Base-by-base conservation (phyloP, 2,329 filamentous ascomycete species). In the Cytospora mali region DNA sequence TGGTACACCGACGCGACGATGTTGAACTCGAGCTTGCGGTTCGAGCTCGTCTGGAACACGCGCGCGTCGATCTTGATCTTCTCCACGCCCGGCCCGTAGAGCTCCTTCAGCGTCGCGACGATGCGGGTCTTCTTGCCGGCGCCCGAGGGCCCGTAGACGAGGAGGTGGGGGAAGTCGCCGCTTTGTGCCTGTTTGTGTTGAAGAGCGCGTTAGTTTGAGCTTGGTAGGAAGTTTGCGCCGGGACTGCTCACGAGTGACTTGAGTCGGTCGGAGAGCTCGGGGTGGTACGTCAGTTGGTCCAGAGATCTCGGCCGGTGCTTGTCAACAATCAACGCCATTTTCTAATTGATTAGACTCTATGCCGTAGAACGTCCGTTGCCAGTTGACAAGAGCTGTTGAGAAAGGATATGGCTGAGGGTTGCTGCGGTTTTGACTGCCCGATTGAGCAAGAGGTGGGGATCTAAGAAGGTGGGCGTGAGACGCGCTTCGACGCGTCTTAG, bases 31-130 rank as follows among this genome's bases (percentile, higher is more conserved):
- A 99, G 89, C 78, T 99, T 99, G 74, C 95, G 92, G 76, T 97
- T 98, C 73, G 89, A 90, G 25, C 88, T 93, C 1, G 95, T 98
- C 77, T 97, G 93, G 80, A 99, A 99, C 64, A 97, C 90, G 67
- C 95, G 91, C 14, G 93, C 92, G 74, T 99, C 95, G 77, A 99
- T 98, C 80, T 98, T 98, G 83, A 99, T 99, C 83, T 97, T 98
- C 74, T 99, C 96, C n/a, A 97, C 95, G 50, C 95, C 94, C 0
- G 94, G 89, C 0, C 95, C 95, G 76, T 95, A 99, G 9, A 99
- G 84, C 73, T 97, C 94, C 75, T 97, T 96, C 4, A 99, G 80
- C 0, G 94, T 98, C 18, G 95, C 93, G 21, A 97, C 92, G 68
- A 98, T 96, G 50, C 95, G 89, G 1, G 95, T 99, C 79, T 99